phyloP scores from a whole-genome alignment of 2,329 filamentous ascomycete genomes.

The Fusarium mexicanum region DNA sequence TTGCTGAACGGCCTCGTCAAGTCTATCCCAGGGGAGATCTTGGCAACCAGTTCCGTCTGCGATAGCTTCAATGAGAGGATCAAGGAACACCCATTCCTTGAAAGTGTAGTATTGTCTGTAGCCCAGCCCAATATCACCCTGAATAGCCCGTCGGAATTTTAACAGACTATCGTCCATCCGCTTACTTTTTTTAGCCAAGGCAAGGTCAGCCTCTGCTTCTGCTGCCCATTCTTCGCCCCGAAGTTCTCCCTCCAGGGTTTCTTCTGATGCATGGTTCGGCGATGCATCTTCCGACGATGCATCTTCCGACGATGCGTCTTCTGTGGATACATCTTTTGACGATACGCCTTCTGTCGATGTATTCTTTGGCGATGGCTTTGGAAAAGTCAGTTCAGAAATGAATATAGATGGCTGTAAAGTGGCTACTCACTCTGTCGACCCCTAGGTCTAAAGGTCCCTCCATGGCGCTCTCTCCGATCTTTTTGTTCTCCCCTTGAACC shows the following conservation, averaged over 20 bases:
- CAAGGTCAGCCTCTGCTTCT: background rate
- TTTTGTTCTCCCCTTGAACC: background rate
- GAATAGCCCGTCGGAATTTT: background rate
- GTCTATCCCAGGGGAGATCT: background rate
- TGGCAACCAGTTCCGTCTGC: too few species aligned
- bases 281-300: background rate
- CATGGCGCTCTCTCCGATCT: background rate
- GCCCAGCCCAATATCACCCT: fast-evolving
- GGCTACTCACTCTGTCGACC: background rate
- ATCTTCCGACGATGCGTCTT: too few species aligned
- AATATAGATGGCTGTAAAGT: background rate
- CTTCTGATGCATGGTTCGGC: background rate
- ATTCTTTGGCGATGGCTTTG: background rate
- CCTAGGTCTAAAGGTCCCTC: too few species aligned
- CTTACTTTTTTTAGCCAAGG: fast-evolving
- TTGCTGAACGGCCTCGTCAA: background rate
- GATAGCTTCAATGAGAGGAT: too few species aligned
- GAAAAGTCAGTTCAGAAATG: background rate
- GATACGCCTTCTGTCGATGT: background rate
- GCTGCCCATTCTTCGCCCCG: fast-evolving
- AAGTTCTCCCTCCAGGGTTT: background rate
- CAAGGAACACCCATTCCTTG: too few species aligned
- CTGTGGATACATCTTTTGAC: too few species aligned
- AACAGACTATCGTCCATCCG: background rate
- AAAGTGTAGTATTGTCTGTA: background rate